These are phyloP conservation scores for Guyanaporus albipodus DNA, from an alignment of 768 basidiomycete species.

Conservation along the genomic window DNA sequence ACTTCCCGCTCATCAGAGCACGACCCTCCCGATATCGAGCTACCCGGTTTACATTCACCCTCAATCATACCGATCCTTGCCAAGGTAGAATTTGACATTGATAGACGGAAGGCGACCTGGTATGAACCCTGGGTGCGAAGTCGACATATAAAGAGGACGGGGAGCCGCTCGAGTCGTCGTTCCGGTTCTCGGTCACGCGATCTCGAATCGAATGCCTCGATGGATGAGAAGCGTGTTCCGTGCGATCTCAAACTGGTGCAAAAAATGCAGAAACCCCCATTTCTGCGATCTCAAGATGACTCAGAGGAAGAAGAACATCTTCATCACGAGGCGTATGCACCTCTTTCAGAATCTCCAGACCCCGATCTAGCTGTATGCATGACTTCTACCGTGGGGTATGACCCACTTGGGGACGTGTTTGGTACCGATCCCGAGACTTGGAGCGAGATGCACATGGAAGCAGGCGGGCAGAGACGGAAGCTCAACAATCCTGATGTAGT, in stretches of 20 bases:
- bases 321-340: conserved; percentile 23
- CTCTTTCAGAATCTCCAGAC: conserved; percentile 27
- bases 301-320: conserved; percentile 29
- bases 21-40: conserved; percentile 49
- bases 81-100: conserved; percentile 95
- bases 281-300: conserved; percentile 25
- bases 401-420: conserved; percentile 61
- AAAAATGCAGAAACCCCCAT: conserved; percentile 41
- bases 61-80: conserved; percentile 81
- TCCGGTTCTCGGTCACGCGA: conserved; percentile 21
- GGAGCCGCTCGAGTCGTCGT: conserved; percentile 35
- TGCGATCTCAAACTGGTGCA: conserved; percentile 51
- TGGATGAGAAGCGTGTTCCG: conserved; percentile 36
- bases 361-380: conserved; percentile 38
- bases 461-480: conserved; percentile 24
- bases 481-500: conserved; percentile 42
- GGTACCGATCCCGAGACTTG: conserved; percentile 64
- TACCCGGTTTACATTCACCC: conserved; percentile 61
- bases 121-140: conserved; percentile 80
- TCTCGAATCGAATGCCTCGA: conserved; percentile 18
- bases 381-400: conserved; percentile 33
- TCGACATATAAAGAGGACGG: conserved; percentile 53
- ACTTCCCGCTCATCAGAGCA: conserved; percentile 40
- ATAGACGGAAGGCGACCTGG: conserved; percentile 75
- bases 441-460: conserved; percentile 47